Conservation (phyloP, 2,329 filamentous ascomycete genomes). For the Trichothecium sympodiale region DNA sequence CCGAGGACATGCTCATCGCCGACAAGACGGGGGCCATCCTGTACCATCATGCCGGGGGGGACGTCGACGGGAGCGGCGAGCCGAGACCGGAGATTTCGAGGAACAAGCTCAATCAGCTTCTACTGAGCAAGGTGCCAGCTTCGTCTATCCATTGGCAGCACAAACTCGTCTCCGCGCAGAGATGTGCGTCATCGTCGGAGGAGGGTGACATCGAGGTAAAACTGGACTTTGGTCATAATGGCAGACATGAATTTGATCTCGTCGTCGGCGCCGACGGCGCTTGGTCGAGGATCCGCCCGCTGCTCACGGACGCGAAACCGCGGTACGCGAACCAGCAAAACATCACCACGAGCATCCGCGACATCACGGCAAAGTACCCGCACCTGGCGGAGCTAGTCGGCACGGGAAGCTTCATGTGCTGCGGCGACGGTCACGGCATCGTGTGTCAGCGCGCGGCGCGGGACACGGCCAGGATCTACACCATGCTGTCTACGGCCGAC, state of each 20-base stretch:
- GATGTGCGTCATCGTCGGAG: not conserved
- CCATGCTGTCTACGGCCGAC: slow-evolving; percentile 13
- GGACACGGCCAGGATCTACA: slow-evolving; percentile 18
- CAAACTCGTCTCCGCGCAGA: slow-evolving; percentile 18
- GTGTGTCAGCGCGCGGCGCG: slow-evolving; percentile 18
- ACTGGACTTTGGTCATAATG: slow-evolving; percentile 16
- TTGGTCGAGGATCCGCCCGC: slow-evolving; percentile 18
- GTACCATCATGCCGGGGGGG: slow-evolving; percentile 4
- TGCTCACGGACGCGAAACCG: slow-evolving; percentile 24
- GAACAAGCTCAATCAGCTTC: slow-evolving; percentile 19
- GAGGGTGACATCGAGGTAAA: slow-evolving; percentile 4
- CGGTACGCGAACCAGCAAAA: slow-evolving; percentile 25
- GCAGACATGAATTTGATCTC: slow-evolving; percentile 12
- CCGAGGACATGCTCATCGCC: slow-evolving; percentile 24
- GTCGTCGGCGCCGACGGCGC: slow-evolving; percentile 6
- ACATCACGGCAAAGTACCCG: slow-evolving; percentile 22
- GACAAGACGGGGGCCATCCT: slow-evolving; percentile 14
- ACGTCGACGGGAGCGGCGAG: slow-evolving; percentile 9
- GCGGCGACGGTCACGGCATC: slow-evolving; percentile 25
- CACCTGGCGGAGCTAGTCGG: slow-evolving; percentile 27
- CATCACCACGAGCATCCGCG: slow-evolving; percentile 21
- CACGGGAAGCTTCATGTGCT: slow-evolving; percentile 21
- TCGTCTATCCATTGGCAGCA: slow-evolving; percentile 17
- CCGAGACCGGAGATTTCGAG: slow-evolving; percentile 27
- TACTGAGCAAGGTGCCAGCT: slow-evolving; percentile 17